Base-by-base conservation (phyloP, 768 basidiomycete genomes). In the Dendrothele bispora region DNA sequence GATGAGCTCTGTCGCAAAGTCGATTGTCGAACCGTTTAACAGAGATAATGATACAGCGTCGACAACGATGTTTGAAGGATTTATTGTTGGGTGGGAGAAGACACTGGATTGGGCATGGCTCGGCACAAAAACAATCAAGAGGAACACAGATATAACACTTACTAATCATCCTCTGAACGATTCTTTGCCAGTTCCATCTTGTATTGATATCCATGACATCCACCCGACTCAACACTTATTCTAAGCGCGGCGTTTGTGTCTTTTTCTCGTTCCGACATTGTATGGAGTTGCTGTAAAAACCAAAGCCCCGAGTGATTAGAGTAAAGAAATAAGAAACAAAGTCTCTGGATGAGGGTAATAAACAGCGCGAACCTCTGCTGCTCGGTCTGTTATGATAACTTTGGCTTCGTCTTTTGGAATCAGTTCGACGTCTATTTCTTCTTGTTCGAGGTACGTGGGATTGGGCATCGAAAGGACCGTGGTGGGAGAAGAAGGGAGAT, bases 171-270 rank as follows among this genome's bases (percentile, higher is more conserved):
- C 4, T 75, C 73, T 24, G 75, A 70, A 14, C 74, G 73, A 36
- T 69, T 66, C 29, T 73, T 75, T 2, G 88, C 86, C 3, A 98
- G 76, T 46, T 87, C 83, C 78, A 98, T 81, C 56, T 90, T 95
- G 66, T 98, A 97, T 59, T 97, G 93, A 65, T 98, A 98, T 29
- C 95, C 95, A 62, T 98, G 95, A 60, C 95, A 98, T 17, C 95
- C 95, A 10, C 95, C 95, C 10, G 88, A 91, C 58, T 97, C 93
- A 21, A 98, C 92, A 1, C 83, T 73, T 54, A 98, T 77, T 53
- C 94, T 74, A 20, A 98, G 72, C 3, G 86, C 90, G 18, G 89
- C 74, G 40, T 79, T 59, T 0, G 81, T 65, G 54, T 87, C 77
- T 8, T 80, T 71, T 59, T 88, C 79, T 30, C 82, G 73, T n/a